These are phyloP conservation scores for Lasiosphaeria miniovina DNA, from an alignment of 495 filamentous ascomycete genomes.

Conservation along the genomic window DNA sequence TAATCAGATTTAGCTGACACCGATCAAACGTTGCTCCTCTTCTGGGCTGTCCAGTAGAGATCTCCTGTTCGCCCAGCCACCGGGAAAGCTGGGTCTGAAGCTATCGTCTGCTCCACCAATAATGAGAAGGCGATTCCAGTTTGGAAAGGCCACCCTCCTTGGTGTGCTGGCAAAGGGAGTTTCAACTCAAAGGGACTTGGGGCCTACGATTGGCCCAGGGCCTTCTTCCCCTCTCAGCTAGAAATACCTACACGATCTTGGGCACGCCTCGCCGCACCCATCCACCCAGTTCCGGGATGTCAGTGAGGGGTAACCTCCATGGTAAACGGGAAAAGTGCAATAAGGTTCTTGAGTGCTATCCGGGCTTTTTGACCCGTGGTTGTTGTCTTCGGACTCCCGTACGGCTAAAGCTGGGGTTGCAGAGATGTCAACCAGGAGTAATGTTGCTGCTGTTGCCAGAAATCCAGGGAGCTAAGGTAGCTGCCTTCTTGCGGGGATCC, in stretches of 20 bases:
- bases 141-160: slow-evolving; percentile 27
- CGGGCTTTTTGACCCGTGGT: neutral
- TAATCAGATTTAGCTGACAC: neutral
- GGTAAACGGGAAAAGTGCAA: slow-evolving; percentile 10
- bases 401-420: slow-evolving; percentile 15
- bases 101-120: slow-evolving; percentile 2
- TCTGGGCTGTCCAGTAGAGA: slow-evolving; percentile 3
- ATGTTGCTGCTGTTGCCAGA: neutral
- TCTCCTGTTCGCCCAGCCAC: slow-evolving; percentile 15
- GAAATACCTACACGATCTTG: neutral
- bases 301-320: slow-evolving; percentile 16
- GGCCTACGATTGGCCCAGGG: slow-evolving; percentile 21
- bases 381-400: slow-evolving; percentile 18
- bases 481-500: no score
- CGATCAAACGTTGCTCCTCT: neutral
- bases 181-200: slow-evolving; percentile 17
- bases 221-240: slow-evolving; percentile 10
- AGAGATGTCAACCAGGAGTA: neutral
- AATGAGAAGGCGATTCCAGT: slow-evolving; percentile 1
- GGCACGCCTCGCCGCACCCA: neutral
- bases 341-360: slow-evolving; percentile 13
- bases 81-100: slow-evolving; percentile 4
- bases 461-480: no score
- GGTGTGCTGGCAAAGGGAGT: slow-evolving; percentile 31
- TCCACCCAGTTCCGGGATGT: slow-evolving; percentile 3